Base-by-base conservation (phyloP, 495 filamentous ascomycete genomes). In the Patellaria atrata region DNA sequence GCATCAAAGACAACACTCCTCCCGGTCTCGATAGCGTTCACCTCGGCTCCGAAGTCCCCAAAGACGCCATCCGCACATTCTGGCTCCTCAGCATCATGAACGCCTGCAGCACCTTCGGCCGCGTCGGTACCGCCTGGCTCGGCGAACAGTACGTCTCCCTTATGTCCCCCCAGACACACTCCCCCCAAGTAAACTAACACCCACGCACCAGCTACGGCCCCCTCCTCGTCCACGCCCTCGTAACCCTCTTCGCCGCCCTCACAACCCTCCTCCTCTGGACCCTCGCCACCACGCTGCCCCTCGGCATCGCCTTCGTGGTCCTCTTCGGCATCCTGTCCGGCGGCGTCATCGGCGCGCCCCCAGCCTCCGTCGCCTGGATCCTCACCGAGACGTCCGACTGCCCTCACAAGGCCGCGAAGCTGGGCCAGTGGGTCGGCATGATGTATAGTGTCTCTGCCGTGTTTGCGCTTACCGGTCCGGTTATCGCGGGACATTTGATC, bases 341-440 rank as follows among this genome's bases (percentile, higher is more conserved):
- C 21, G 41, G 56, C 5, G 52, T 62, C 19, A 54, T 63, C 28
- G 59, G 57, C 20, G 40, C 62, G 1, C 61, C 60, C 0, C 55
- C 60, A 1, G 61, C 61, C 1, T 54, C 43, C 7, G 46, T 63
- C 11, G 55, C 57, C 1, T 49, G 49, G 28, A 55, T 63, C 19
- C 51, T 64, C n/a, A 43, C 38, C 24, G 43, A 33, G 22, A 38
- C 37, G 10, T 37, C 35, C 5, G 28, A 22, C 13, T 38, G 39
- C 16, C 18, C 17, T 14, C 18, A 37, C 15, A 28, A 13, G 11
- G 48, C 57, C 27, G 35, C 43, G 3, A 50, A 47, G 27, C 45
- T 63, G 7, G 61, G 61, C 3, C 56, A 61, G 27, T 63, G 61
- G 59, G 51, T 45, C 14, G 61, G 61, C n/a, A 62, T 61, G 55